Evolutionary conservation across 2,329 filamentous ascomycete species (phyloP).

Genomic region (Monosporascus sp.): DNA sequence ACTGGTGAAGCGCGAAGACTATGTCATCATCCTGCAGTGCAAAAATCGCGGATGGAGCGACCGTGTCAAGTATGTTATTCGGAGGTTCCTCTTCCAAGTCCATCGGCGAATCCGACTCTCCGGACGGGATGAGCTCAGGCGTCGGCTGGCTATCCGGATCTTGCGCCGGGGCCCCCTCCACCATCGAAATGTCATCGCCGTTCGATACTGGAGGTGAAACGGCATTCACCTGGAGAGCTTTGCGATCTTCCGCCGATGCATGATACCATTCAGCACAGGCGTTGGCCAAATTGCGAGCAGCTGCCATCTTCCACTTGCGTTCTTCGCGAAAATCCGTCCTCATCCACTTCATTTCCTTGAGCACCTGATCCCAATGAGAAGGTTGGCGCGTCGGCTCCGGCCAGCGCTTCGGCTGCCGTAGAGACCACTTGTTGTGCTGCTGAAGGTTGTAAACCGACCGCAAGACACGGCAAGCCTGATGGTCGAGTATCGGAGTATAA

Average conservation of each 20-base stretch:
- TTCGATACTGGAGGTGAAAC: constrained; percentile 39
- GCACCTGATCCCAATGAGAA: constrained; percentile 78
- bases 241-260: constrained; percentile 57
- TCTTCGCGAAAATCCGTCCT: constrained; percentile 93
- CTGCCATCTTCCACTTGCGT: constrained; percentile 83
- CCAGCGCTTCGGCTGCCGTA: constrained; percentile 81
- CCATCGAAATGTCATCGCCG: constrained; percentile 27
- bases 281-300: constrained; percentile 72
- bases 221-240: constrained; percentile 62
- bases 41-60: constrained; percentile 75
- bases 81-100: constrained; percentile 36
- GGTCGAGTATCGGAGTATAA: constrained; percentile 75
- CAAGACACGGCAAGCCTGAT: constrained; percentile 80
- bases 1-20: constrained; percentile 70
- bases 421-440: constrained; percentile 85
- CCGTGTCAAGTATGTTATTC: constrained; percentile 34
- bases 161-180: constrained; percentile 26
- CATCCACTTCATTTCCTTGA: constrained; percentile 97
- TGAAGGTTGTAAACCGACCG: constrained; percentile 87
- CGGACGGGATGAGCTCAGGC: constrained; percentile 63
- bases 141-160: constrained; percentile 46
- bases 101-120: constrained; percentile 53
- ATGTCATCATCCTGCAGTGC: constrained; percentile 77
- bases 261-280: constrained; percentile 80
- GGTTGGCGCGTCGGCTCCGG: constrained; percentile 72